Percentiles rank a stretch among this genome's conserved stretches.
Evolutionary conservation across 2,329 filamentous ascomycete species (phyloP).

Genomic region (Rhinocladiella mackenziei): DNA sequence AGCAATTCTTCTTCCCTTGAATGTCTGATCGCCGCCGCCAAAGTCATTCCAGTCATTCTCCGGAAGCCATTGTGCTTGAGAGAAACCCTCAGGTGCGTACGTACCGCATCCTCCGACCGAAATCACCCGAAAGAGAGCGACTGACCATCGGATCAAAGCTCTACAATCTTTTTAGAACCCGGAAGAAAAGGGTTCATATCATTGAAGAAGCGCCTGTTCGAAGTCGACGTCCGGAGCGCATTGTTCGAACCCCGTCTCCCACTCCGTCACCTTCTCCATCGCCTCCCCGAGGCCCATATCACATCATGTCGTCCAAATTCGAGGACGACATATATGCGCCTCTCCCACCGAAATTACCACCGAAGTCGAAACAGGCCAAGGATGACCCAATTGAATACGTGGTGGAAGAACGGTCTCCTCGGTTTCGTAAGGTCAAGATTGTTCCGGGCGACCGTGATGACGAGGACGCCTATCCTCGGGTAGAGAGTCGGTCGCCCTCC

Average conservation of each 20-base stretch:
- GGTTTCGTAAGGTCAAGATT: constrained; percentile 16
- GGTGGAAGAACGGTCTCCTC: constrained; percentile 15
- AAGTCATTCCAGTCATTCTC: constrained; percentile 13
- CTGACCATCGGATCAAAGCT: constrained; percentile 23
- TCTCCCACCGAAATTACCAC: constrained; percentile 21
- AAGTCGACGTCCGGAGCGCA: constrained; percentile 16
- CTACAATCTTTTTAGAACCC: constrained; percentile 22
- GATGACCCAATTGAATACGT: constrained; percentile 7
- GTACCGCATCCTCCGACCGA: constrained; percentile 15
- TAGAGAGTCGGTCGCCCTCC: constrained; percentile 17
- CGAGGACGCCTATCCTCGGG: constrained; percentile 20
- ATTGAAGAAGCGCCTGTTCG: constrained; percentile 23
- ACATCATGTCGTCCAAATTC: constrained; percentile 16
- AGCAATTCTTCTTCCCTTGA: constrained; percentile 2
- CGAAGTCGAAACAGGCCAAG: constrained; percentile 9
- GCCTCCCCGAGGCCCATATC: constrained; percentile 18
- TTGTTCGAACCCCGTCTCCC: constrained; percentile 11
- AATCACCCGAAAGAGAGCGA: constrained; percentile 7
- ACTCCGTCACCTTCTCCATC: constrained; percentile 15
- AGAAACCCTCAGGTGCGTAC: constrained; percentile 23
- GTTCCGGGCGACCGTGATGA: constrained; percentile 11
- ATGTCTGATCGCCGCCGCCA: constrained; percentile 21
- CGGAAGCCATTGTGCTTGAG: constrained; percentile 22
- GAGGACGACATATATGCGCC: constrained; percentile 20
- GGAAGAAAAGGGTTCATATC: constrained; percentile 21